Evolutionary conservation across 2,329 filamentous ascomycete species (phyloP), one percentile per base, ranked within the genome.

Genomic region (Aureobasidium sp.): DNA sequence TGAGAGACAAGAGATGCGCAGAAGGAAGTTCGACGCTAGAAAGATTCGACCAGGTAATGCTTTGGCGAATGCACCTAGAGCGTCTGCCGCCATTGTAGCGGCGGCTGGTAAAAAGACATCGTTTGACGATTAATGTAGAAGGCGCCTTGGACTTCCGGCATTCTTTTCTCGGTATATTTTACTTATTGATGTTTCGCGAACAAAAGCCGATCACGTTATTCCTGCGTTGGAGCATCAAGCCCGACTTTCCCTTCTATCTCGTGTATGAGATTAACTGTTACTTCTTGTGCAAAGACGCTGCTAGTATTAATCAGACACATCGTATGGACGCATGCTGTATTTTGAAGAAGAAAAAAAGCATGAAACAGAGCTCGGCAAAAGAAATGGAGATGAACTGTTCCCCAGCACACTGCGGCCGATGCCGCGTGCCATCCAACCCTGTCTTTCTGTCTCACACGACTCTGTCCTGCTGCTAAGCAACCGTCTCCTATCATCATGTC

Each of bases 11-110:
- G 64, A 63, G 22, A 57, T 63, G 45, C 56, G 64, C 44, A 60
- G 68, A 38, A 73, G 72, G 57, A 62, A 61, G 50, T 63, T 64
- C 27, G 74, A 77, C 58, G 71, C 72, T 7, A 63, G 73, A 12
- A 74, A 63, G 1, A 71, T 74, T 49, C 68, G 65, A 53, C 70
- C 72, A 32, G 74, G 70, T 39, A 66, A 68, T 53, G 68, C 74
- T 54, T 64, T 73, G 62, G 57, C 71, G 59, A 66, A 68, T 64
- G 66, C 80, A 29, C 76, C 76, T 52, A 80, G 86, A 63, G 78
- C 90, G 60, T 90, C 84, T 38, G 88, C 87, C 55, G 85, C 83
- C 6, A 88, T 93, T 66, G 86, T 93, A 19, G 83, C 86, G 69
- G 77, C 79, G 6, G 79, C 84, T 58, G 90, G 90, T 53, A 89